phyloP scores from a whole-genome alignment of 805 yeast species.

The Komagataella populi region DNA sequence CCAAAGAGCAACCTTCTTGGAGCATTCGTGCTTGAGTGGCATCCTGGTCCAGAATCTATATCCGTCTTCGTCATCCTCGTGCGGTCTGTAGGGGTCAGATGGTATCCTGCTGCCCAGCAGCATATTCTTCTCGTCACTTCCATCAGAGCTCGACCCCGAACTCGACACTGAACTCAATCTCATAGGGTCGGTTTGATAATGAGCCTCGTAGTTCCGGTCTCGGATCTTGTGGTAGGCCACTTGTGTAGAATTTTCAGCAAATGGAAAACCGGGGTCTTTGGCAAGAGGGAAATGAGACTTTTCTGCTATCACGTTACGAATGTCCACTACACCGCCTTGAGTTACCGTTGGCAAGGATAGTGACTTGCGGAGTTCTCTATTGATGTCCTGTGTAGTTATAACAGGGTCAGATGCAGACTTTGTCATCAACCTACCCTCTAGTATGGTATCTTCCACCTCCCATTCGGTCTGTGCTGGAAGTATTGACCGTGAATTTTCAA shows the following conservation, averaged over 20 bases:
- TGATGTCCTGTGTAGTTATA: not conserved
- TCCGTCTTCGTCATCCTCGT: not conserved
- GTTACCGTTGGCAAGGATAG: not conserved
- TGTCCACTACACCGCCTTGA: not conserved
- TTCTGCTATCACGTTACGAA: not conserved
- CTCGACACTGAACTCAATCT: not conserved
- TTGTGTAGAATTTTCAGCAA: not conserved
- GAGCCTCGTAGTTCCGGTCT: not conserved
- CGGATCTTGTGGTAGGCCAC: not conserved
- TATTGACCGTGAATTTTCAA: not conserved
- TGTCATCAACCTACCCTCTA: not conserved
- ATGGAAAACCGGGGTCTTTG: not conserved
- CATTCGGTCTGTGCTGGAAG: not conserved
- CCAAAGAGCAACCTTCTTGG: constrained; percentile 7
- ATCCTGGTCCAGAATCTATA: not conserved
- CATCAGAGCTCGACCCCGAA: not conserved
- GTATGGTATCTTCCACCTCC: not conserved
- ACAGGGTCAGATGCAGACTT: not conserved
- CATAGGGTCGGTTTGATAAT: not conserved
- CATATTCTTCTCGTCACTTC: not conserved
- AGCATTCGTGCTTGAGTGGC: constrained; percentile 3
- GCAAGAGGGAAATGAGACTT: not conserved
- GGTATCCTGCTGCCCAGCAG: not conserved
- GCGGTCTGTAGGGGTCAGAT: not conserved
- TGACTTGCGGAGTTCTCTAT: not conserved